These are phyloP conservation scores for Pseudogymnoascus verrucosus DNA, from an alignment of 2,329 filamentous ascomycete species.

Conservation along the genomic window DNA sequence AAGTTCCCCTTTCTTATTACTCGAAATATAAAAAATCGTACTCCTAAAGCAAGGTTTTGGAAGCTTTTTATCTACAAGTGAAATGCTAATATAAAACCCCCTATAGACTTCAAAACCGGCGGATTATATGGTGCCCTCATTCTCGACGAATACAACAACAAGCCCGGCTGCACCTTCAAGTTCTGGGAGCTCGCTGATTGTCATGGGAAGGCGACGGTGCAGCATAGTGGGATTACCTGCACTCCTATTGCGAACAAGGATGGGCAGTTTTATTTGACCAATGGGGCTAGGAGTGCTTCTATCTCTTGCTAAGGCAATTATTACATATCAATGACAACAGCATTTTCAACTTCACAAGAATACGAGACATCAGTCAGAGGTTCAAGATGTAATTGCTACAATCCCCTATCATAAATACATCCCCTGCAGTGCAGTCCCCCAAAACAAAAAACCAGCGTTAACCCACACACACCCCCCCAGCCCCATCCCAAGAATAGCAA, in stretches of 20 bases:
- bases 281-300: background rate
- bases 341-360: background rate
- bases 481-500: background rate
- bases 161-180: background rate
- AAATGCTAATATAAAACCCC: background rate
- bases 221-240: background rate
- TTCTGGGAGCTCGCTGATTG: background rate
- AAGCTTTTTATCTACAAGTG: background rate
- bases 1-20: background rate
- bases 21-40: background rate
- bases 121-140: background rate
- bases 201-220: background rate
- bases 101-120: background rate
- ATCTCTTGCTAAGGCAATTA: background rate
- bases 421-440: background rate
- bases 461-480: background rate
- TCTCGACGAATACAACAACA: background rate
- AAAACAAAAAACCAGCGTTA: background rate
- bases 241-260: background rate
- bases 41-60: background rate
- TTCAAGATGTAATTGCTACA: background rate
- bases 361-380: background rate
- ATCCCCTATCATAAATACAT: background rate
- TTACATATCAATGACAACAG: background rate
- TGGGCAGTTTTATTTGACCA: background rate